Conservation (phyloP, 2,329 filamentous ascomycete genomes). For the Verticillium albo-atrum region DNA sequence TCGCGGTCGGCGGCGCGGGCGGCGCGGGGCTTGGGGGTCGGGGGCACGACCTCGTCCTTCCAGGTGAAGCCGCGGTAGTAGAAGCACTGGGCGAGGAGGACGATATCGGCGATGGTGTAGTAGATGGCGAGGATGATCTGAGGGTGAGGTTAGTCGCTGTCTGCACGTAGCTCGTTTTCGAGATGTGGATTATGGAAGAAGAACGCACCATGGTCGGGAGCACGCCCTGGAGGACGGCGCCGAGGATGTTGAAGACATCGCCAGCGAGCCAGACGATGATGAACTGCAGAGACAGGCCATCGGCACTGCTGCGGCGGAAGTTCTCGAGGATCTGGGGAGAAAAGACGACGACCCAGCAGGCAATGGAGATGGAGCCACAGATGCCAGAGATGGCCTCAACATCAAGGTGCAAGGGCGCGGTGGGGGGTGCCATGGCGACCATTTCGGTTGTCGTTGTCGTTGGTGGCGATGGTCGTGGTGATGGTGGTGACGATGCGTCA, state of each 20-base stretch:
- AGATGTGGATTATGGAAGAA: constrained; percentile 2
- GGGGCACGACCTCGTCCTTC: constrained; percentile 46
- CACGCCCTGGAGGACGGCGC: constrained; percentile 86
- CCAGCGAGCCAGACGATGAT: constrained; percentile 89
- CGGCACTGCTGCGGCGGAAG: constrained; percentile 77
- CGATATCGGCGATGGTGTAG: constrained; percentile 87
- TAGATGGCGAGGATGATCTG: constrained; percentile 87
- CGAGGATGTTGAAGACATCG: constrained; percentile 95
- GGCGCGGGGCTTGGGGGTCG: constrained; percentile 32
- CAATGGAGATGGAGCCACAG: constrained; percentile 83
- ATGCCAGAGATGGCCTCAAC: constrained; percentile 91
- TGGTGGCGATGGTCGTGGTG: not conserved
- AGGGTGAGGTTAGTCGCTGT: constrained; percentile 3
- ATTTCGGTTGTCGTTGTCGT: not conserved
- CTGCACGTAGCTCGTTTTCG: no score
- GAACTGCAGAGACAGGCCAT: constrained; percentile 87
- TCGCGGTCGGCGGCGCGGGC: constrained; percentile 40
- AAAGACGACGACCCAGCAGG: constrained; percentile 97
- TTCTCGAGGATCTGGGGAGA: constrained; percentile 96
- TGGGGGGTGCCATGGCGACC: constrained; percentile 49
- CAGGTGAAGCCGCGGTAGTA: constrained; percentile 86
- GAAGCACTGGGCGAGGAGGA: constrained; percentile 85
- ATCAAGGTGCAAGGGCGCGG: constrained; percentile 64
- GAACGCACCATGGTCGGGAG: constrained; percentile 77
- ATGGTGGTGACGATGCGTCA: constrained; percentile 2